Evolutionary conservation across 2,329 filamentous ascomycete species (phyloP), one percentile per base, ranked within the genome.

Genomic region (Aspergillus fumigatus): DNA sequence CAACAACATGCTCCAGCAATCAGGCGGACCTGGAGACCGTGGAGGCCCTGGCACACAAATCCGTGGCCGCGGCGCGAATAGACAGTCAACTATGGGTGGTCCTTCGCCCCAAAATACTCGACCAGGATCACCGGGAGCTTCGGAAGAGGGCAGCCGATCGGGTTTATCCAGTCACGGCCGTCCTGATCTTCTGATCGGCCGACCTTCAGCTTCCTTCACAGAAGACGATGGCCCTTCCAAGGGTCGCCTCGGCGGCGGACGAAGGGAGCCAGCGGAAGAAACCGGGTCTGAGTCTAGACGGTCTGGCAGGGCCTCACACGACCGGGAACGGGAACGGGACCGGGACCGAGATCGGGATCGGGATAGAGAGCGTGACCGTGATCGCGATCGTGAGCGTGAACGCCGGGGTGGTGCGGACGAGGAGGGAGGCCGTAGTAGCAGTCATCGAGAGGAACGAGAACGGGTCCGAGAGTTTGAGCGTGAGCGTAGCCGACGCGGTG

Each of bases 1-100:
- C 53, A 79, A 79, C 60, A 78, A 71, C 54, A 74, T 79, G 65
- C 73, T 80, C 38, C 76, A 79, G 53, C 77, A 80, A 61, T 73
- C 72, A 32, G 69, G 66, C 35, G 62, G 67, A n/a, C 60, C 67
- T 35, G 53, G 63, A 48, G 74, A 77, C 21, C 70, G 71, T 35
- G 58, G 58, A 50, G 66, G 62, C 29, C 65, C 70, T 40, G 69
- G 73, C 10, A 69, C 74, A 4, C 64, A 70, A 26, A 73, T 73
- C 50, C 73, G 77, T 25, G 75, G 76, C 45, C 68, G 76, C 58
- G 74, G 74, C 19, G 67, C 68, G 49, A 69, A 64, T 29, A 68
- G 76, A 54, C 73, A 76, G 59, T 58, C 68, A 10, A 63, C 55
- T 27, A 60, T 69, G 52, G 73, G 68, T 38, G 65, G 59, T 10